A percentile compares a stretch with the other conserved stretches of the same genome.
Conservation (phyloP, 163 green algal genomes). For the Prototheca wickerhamii region DNA sequence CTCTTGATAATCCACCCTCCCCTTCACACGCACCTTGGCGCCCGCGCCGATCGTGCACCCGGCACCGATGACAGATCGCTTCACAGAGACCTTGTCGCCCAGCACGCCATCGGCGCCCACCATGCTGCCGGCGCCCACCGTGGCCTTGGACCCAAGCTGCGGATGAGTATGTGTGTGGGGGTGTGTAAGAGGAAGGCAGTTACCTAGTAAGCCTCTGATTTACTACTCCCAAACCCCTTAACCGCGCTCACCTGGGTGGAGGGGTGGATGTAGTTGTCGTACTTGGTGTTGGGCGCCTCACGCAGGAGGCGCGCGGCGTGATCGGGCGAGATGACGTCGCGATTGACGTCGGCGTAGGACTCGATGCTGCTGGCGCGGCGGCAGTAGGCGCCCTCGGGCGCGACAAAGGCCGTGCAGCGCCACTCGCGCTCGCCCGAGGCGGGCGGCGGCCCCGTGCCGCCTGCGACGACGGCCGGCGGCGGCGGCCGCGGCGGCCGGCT, state of each 20-base stretch:
- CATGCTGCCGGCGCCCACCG: constrained; percentile 60
- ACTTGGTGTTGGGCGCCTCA: constrained; percentile 33
- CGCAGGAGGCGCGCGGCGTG: constrained; percentile 22
- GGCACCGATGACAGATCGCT: constrained; percentile 69
- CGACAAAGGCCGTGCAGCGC: constrained; percentile 43
- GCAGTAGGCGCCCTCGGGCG: constrained; percentile 46
- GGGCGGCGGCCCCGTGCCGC: constrained; percentile 1
- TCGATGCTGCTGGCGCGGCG: constrained; percentile 51
- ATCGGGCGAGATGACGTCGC: constrained; percentile 27
- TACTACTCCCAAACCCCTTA: no score
- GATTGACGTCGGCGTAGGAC: constrained; percentile 64
- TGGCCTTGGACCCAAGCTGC: constrained; percentile 39
- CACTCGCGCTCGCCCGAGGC: constrained; percentile 5
- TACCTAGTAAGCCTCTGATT: no score
- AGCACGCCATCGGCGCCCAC: constrained; percentile 56
- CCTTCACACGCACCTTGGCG: constrained; percentile 13
- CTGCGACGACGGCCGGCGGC: neutral
- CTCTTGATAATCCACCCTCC: neutral
- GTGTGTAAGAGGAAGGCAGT: neutral
- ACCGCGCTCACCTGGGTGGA: constrained; percentile 35
- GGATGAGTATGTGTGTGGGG: neutral
- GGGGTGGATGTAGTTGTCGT: constrained; percentile 64
- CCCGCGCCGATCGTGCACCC: constrained; percentile 39
- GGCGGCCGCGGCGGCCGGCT: neutral
- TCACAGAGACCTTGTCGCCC: constrained; percentile 79